A percentile compares a stretch with the other conserved stretches of the same genome.
phyloP scores from a whole-genome alignment of 2,329 filamentous ascomycete genomes.

The Allantophomopsis cytisporea region DNA sequence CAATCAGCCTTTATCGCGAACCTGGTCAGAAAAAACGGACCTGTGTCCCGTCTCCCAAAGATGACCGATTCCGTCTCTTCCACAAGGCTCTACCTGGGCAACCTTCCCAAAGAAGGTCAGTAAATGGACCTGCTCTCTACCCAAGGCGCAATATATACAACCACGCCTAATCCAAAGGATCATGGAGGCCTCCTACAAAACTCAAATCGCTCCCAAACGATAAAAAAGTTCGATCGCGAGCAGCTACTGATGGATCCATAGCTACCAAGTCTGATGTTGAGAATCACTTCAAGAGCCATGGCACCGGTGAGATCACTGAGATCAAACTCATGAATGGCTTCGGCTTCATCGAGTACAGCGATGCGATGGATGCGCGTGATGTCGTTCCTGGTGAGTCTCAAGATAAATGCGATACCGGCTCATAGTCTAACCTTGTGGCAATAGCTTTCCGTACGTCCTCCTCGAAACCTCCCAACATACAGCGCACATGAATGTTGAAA shows the following conservation, averaged over 20 bases:
- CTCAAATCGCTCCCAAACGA: too few relatives aligned
- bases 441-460: slow-evolving; percentile 46
- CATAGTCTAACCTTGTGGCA: slow-evolving; percentile 5
- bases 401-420: slow-evolving; percentile 11
- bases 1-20: too few relatives aligned
- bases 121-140: slow-evolving; percentile 5
- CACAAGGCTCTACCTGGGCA: slow-evolving; percentile 93
- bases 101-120: slow-evolving; percentile 92
- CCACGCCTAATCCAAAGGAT: too few relatives aligned
- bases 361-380: slow-evolving; percentile 94
- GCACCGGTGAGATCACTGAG: slow-evolving; percentile 93
- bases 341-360: slow-evolving; percentile 98
- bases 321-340: slow-evolving; percentile 99
- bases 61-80: slow-evolving; percentile 74
- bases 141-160: too few relatives aligned
- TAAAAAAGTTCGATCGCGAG: background rate
- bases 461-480: slow-evolving; percentile 8
- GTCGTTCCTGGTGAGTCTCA: slow-evolving; percentile 78
- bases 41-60: slow-evolving; percentile 6
- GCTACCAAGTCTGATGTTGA: slow-evolving; percentile 96
- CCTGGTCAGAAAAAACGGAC: too few relatives aligned
- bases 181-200: too few relatives aligned
- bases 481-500: background rate
- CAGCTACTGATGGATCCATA: slow-evolving; percentile 24
- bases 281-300: slow-evolving; percentile 88